These are phyloP conservation scores for Brassica nigra DNA, from an alignment of 345 rosid genomes.

Conservation along the genomic window DNA sequence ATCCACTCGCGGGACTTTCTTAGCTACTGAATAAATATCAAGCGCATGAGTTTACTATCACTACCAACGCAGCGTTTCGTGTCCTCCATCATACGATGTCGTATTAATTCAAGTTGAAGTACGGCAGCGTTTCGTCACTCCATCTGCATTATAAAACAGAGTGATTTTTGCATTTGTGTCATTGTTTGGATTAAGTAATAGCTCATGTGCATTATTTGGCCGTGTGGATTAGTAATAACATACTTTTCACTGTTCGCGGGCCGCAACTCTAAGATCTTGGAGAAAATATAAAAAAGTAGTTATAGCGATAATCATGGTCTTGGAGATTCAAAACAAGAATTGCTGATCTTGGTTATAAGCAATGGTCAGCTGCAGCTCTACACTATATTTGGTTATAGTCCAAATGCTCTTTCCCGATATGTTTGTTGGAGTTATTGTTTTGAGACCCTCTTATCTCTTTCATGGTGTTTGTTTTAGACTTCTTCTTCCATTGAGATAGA, in stretches of 20 bases:
- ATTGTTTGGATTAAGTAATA: background rate
- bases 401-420: too few species aligned
- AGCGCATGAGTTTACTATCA: conserved; percentile 7
- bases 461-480: background rate
- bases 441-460: too few species aligned
- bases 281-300: too few species aligned
- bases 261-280: too few species aligned
- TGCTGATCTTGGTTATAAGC: background rate
- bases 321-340: background rate
- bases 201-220: too few species aligned
- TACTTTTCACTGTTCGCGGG: too few species aligned
- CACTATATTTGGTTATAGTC: background rate
- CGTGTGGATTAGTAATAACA: too few species aligned
- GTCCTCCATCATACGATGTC: background rate
- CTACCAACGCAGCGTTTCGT: conserved; percentile 17
- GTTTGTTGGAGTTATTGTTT: too few species aligned
- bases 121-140: background rate
- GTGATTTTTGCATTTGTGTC: background rate
- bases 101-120: background rate
- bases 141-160: background rate
- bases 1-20: conserved; percentile 34
- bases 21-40: background rate
- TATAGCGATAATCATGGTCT: too few species aligned
- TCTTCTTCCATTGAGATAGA: too few species aligned
- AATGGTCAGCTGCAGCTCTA: background rate